Evolutionary conservation across 2,329 filamentous ascomycete genomes (phyloP).

Genomic region (Stagonosporopsis chrysanthemi): DNA sequence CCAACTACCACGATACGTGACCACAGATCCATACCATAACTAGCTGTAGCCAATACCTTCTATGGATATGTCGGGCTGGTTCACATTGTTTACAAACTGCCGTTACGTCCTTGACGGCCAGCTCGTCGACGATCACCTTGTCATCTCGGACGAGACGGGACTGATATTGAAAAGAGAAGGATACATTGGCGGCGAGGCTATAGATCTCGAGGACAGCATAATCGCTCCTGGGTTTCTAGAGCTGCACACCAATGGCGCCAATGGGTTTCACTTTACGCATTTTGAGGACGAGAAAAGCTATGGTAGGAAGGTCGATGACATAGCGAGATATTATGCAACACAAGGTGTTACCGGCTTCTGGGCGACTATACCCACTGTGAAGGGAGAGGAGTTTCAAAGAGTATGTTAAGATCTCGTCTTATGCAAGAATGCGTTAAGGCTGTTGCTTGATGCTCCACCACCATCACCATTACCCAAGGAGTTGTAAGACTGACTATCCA

Average conservation of each 20-base stretch:
- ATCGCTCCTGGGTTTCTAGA: conserved; percentile 64
- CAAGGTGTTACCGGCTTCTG: conserved; percentile 63
- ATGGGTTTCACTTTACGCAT: conserved; percentile 63
- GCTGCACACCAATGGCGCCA: conserved; percentile 62
- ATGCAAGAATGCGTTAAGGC: not conserved
- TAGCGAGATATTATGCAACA: conserved; percentile 58
- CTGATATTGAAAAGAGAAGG: conserved; percentile 53
- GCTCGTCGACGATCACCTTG: conserved; percentile 54
- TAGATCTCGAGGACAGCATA: conserved; percentile 60
- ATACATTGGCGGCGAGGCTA: conserved; percentile 54
- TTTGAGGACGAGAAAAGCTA: conserved; percentile 55
- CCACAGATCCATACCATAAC: conserved; percentile 3
- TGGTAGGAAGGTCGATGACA: conserved; percentile 53
- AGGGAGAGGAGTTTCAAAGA: conserved; percentile 55
- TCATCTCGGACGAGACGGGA: conserved; percentile 56
- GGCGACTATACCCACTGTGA: conserved; percentile 62
- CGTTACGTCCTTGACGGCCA: conserved; percentile 54
- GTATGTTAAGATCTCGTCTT: conserved; percentile 24
- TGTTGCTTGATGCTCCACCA: not conserved
- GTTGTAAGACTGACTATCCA: conserved; percentile 26
- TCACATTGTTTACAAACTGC: conserved; percentile 57
- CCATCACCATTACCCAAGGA: not conserved
- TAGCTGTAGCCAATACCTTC: conserved; percentile 9
- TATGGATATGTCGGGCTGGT: conserved; percentile 51
- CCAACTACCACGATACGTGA: conserved; percentile 10